Percentiles rank a stretch among this genome's conserved stretches.
Conservation (phyloP, 352 stramenopile species). For the Blastocystis sp. region DNA sequence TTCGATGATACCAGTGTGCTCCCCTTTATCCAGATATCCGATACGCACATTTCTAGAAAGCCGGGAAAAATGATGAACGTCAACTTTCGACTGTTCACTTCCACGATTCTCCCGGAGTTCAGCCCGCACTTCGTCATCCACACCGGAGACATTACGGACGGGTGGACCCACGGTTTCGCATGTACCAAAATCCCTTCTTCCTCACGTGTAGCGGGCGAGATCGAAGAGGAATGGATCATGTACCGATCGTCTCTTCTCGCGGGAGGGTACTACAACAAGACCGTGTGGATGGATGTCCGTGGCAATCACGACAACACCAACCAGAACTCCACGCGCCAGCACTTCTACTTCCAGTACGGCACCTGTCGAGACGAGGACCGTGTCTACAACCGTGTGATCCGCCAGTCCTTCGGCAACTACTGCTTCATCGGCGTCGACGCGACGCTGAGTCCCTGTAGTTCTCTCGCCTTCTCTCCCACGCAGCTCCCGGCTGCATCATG, state of each 20-base stretch:
- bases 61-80: neutral
- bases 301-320: slow-evolving; percentile 45
- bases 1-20: slow-evolving; percentile 26
- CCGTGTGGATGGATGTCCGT: slow-evolving; percentile 39
- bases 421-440: slow-evolving; percentile 39
- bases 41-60: slow-evolving; percentile 22
- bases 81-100: slow-evolving; percentile 37
- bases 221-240: slow-evolving; percentile 43
- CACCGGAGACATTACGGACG: slow-evolving; percentile 43
- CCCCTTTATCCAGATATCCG: slow-evolving; percentile 36
- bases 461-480: neutral
- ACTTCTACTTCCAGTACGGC: slow-evolving; percentile 32
- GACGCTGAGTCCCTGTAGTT: slow-evolving; percentile 25
- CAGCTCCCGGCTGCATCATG: slow-evolving; percentile 35
- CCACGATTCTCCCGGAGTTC: slow-evolving; percentile 24
- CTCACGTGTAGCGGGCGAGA: slow-evolving; percentile 15
- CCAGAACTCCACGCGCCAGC: neutral
- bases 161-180: neutral
- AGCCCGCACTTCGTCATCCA: slow-evolving; percentile 15
- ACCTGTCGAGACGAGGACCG: slow-evolving; percentile 8
- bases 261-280: slow-evolving; percentile 26
- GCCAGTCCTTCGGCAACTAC: neutral
- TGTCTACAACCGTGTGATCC: neutral
- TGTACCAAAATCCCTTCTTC: neutral
- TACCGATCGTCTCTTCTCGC: neutral